Conservation (phyloP, 306 rosid genomes). For the Potentilla sterilis region DNA sequence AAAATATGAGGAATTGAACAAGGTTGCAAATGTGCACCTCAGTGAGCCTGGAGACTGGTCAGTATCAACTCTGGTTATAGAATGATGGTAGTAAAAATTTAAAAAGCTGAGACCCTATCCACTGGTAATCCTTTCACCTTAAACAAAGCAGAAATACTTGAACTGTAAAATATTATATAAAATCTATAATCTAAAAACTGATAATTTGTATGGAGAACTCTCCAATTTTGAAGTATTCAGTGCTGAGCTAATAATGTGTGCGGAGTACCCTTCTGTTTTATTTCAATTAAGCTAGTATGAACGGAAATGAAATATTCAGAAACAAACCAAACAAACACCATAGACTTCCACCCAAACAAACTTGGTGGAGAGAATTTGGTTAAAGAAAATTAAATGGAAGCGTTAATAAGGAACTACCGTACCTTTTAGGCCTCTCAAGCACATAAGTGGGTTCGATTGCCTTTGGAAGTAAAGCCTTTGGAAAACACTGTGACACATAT, state of each 20-base stretch:
- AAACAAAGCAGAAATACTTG: not conserved
- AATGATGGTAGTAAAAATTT: not conserved
- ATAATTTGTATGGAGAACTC: not conserved
- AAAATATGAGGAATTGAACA: not conserved
- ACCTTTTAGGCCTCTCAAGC: constrained; percentile 4
- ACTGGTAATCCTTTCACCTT: not conserved
- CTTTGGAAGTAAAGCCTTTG: not conserved
- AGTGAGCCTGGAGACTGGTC: not conserved
- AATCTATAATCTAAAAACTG: not conserved
- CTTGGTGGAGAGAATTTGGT: not conserved
- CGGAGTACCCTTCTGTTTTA: not conserved
- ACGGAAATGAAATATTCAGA: not conserved
- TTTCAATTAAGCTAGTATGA: not conserved
- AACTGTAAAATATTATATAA: not conserved
- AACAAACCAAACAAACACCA: not conserved
- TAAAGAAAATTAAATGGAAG: not conserved
- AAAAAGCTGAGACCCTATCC: not conserved
- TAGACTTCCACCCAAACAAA: not conserved
- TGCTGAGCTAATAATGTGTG: not conserved
- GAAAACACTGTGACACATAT: not conserved
- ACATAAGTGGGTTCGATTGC: not conserved
- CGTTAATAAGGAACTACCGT: not conserved
- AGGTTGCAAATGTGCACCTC: constrained; percentile 1
- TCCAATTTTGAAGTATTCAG: not conserved
- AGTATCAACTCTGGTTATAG: not conserved